A percentile compares a stretch with the other conserved stretches of the same genome.
Conservation (phyloP, 192 early-diverging fungal genomes). For the Coemansia umbellata region DNA sequence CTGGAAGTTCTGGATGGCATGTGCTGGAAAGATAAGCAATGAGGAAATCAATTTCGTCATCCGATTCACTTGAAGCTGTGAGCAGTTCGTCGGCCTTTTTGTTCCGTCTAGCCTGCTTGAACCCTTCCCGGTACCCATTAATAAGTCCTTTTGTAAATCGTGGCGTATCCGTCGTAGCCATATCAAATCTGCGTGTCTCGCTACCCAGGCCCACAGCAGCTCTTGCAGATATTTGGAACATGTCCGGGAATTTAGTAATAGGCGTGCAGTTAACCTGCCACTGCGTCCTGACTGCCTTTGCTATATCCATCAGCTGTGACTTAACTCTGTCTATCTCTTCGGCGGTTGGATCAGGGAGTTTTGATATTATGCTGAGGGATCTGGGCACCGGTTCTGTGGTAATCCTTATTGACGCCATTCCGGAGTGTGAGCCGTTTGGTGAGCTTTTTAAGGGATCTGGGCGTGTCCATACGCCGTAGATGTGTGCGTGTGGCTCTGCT, state of each 20-base stretch:
- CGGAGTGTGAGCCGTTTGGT: too few species aligned
- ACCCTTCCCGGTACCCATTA: slow-evolving; percentile 37
- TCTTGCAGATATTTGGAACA: slow-evolving; percentile 26
- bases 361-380: slow-evolving; percentile 11
- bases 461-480: slow-evolving; percentile 21
- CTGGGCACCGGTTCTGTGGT: slow-evolving; percentile 14
- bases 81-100: slow-evolving; percentile 1
- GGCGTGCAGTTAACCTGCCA: slow-evolving; percentile 2
- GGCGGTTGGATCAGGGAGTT: slow-evolving; percentile 12
- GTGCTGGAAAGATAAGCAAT: slow-evolving; percentile 16
- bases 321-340: slow-evolving; percentile 7
- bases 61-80: neutral
- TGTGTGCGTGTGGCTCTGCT: slow-evolving; percentile 2
- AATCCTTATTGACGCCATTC: slow-evolving; percentile 24
- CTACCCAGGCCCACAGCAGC: slow-evolving; percentile 13
- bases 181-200: slow-evolving; percentile 22
- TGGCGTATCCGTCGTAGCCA: slow-evolving; percentile 11
- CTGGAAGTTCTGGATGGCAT: too few species aligned
- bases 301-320: neutral
- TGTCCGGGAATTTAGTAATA: slow-evolving; percentile 11
- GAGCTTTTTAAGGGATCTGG: too few species aligned
- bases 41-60: slow-evolving; percentile 26
- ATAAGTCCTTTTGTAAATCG: slow-evolving; percentile 24
- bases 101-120: slow-evolving; percentile 5
- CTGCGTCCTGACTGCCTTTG: neutral